Percentiles rank a stretch among this genome's conserved stretches.
These are phyloP conservation scores for Bruguiera hainesii DNA, from an alignment of 441 rosid genomes.

Conservation along the genomic window DNA sequence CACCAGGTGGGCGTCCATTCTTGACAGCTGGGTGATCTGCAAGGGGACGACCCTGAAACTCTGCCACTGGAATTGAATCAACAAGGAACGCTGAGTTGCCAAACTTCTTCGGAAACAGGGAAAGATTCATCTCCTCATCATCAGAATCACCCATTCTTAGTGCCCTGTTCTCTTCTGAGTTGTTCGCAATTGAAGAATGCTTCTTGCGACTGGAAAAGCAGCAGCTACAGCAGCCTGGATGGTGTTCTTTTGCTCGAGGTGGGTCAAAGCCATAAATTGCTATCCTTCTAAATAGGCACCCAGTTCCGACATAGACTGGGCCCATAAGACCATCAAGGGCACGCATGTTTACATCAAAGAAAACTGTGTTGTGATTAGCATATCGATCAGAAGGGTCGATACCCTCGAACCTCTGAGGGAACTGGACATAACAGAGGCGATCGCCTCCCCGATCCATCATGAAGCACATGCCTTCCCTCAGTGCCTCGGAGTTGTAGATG, in stretches of 20 bases:
- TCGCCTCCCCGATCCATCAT: slow-evolving; percentile 98
- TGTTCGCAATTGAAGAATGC: slow-evolving; percentile 41
- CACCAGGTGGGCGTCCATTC: slow-evolving; percentile 82
- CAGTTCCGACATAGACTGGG: slow-evolving; percentile 87
- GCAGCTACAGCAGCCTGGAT: slow-evolving; percentile 68
- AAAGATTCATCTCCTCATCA: slow-evolving; percentile 79
- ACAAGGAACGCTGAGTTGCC: slow-evolving; percentile 79
- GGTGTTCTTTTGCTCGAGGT: slow-evolving; percentile 77
- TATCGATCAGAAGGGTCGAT: slow-evolving; percentile 93
- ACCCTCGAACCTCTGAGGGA: slow-evolving; percentile 92
- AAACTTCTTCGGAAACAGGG: slow-evolving; percentile 66
- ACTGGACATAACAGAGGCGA: slow-evolving; percentile 83
- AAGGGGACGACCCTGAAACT: slow-evolving; percentile 90
- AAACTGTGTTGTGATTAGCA: slow-evolving; percentile 89
- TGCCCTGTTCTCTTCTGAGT: slow-evolving; percentile 72
- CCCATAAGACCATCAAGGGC: slow-evolving; percentile 96
- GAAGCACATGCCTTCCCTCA: slow-evolving; percentile 95
- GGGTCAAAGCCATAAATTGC: slow-evolving; percentile 90
- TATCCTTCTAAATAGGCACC: slow-evolving; percentile 82
- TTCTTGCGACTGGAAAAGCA: slow-evolving; percentile 65
- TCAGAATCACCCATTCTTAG: slow-evolving; percentile 89
- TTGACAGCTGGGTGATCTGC: slow-evolving; percentile 91
- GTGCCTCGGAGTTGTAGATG: slow-evolving; percentile 78
- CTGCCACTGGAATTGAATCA: slow-evolving; percentile 83
- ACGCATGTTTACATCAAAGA: slow-evolving; percentile 92